Base-by-base conservation (phyloP, 345 rosid genomes). In the Sonneratia alba region DNA sequence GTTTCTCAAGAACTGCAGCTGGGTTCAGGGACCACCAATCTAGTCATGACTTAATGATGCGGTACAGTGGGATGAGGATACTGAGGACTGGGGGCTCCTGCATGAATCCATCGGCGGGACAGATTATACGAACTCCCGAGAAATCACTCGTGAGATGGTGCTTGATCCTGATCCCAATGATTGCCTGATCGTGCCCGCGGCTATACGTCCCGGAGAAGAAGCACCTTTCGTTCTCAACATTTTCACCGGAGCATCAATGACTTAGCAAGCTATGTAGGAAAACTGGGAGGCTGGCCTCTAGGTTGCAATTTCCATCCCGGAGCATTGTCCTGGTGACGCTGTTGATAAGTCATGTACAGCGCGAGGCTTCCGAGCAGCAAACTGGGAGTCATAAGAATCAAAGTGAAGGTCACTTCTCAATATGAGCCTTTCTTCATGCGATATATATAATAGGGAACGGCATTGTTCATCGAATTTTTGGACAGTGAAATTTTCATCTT, bases 131-230 rank as follows among this genome's bases (percentile, higher is more conserved):
- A 27, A 27, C 32, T 27, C 32, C 32, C 32, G 32, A 27, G 32
- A 27, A 27, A 27, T 27, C 32, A 27, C 32, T 27, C 1, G 32
- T 27, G 32, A 27, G 32, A 27, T 27, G 32, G 32, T 27, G 32
- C 32, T 27, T 27, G 32, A 95, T 74, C 97, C 99, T 79, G 99
- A 92, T 84, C 99, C 97, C 12, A 92, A 89, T 82, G 99, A 97
- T 76, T 95, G 92, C 87, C 92, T 97, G 21, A 92, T 92, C 61
- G 97, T 95, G 73, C 99, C 99, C 27, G 92, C 97, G 47, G 92
- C 99, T 47, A 92, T 95, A 83, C 99, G 87, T 78, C 97, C 99
- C 6, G 97, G 97, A 72, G 97, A 95, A 86, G 99, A 95, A 84
- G 99, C 99, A 18, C 97, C 99, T 1, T 95, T 95, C 83, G 97